Percentiles rank a stretch among this genome's conserved stretches.
Conservation (phyloP, 2,329 filamentous ascomycete genomes). For the Phaeosphaeriaceae sp. region DNA sequence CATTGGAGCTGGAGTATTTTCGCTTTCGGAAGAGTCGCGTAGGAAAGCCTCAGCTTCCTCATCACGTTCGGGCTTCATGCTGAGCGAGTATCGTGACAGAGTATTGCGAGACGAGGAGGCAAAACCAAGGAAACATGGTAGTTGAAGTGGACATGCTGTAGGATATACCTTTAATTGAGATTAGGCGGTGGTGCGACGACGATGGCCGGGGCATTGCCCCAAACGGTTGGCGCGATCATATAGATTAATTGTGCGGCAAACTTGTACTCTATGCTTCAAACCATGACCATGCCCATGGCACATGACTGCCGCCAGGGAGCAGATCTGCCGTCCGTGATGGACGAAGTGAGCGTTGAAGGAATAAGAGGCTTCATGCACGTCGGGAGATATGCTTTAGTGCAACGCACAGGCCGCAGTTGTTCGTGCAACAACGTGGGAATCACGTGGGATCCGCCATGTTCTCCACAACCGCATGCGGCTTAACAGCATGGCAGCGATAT, state of each 20-base stretch:
- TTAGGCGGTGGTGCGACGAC: slow-evolving; percentile 2
- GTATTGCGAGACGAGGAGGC: neutral
- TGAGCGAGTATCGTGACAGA: neutral
- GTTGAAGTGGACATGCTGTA: neutral
- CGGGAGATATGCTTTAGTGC: neutral
- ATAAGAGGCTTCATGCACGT: neutral
- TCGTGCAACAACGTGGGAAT: neutral
- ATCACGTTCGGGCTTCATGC: slow-evolving; percentile 8
- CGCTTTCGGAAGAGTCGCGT: neutral
- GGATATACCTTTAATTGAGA: slow-evolving; percentile 2
- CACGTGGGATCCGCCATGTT: neutral
- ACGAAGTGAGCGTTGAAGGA: neutral
- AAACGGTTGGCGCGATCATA: slow-evolving; percentile 1
- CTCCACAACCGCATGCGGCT: neutral
- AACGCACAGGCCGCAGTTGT: neutral
- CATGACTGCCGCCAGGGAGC: neutral
- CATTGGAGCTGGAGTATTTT: slow-evolving; percentile 1
- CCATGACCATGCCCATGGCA: neutral
- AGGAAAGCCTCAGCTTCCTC: slow-evolving; percentile 22
- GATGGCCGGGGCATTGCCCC: neutral
- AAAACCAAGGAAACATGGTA: neutral
- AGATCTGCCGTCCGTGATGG: neutral
- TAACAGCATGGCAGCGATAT: neutral
- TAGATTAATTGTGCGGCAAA: slow-evolving; percentile 3
- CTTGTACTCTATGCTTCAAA: neutral